These are phyloP conservation scores for Trametes sp. DNA, from an alignment of 1,284 basidiomycete genomes.

Conservation along the genomic window DNA sequence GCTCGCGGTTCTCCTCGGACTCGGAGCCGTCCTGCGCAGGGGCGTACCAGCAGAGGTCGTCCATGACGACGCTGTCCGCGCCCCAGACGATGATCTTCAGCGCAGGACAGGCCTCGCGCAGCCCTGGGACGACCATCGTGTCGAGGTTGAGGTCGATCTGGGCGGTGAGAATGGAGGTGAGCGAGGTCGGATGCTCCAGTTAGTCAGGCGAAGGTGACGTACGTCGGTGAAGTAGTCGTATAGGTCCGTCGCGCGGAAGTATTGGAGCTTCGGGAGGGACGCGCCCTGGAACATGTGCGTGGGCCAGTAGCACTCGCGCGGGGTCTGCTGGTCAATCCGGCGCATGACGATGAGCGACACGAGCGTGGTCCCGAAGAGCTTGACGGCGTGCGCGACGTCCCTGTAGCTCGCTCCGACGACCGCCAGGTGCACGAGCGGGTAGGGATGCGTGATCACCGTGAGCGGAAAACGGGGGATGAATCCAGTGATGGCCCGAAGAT, in stretches of 20 bases:
- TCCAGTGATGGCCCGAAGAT: too few relatives aligned
- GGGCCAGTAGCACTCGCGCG: neutral
- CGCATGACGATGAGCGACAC: conserved; percentile 1
- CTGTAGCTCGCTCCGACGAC: neutral
- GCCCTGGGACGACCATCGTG: neutral
- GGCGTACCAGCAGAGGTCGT: neutral
- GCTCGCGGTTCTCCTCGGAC: too few relatives aligned
- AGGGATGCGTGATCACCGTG: neutral
- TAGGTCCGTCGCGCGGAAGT: conserved; percentile 62
- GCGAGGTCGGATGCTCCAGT: too few relatives aligned
- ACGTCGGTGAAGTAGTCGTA: neutral
- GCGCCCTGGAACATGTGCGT: conserved; percentile 35
- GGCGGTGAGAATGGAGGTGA: too few relatives aligned
- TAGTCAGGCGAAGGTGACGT: neutral
- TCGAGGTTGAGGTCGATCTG: neutral
- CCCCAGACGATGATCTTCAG: conserved; percentile 70
- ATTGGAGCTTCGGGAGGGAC: conserved; percentile 78
- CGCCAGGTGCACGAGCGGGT: neutral
- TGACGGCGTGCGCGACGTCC: neutral
- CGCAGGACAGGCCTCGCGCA: conserved; percentile 82
- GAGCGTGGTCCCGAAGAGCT: neutral
- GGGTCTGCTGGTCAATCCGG: neutral
- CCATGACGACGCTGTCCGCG: neutral
- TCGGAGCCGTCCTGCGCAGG: too few relatives aligned
- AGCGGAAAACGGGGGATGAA: neutral